Conservation (phyloP, 2,329 filamentous ascomycete genomes). For the Peltaster fructicola region DNA sequence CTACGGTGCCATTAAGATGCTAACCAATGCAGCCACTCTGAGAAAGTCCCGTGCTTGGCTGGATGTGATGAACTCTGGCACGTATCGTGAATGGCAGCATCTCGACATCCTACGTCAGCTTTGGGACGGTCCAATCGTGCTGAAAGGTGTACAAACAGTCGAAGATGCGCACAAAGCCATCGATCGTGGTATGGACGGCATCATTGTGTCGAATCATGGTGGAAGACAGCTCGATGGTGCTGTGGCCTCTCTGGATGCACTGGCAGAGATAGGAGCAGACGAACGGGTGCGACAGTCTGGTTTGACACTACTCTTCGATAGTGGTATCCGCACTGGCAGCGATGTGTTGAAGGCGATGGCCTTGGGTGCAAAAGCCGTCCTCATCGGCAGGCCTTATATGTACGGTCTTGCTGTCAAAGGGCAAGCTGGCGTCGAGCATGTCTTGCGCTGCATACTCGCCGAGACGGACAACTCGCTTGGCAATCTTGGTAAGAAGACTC, state of each 20-base stretch:
- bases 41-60: slow-evolving; percentile 22
- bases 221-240: slow-evolving; percentile 35
- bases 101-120: slow-evolving; percentile 38
- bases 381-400: slow-evolving; percentile 40
- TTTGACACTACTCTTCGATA: slow-evolving; percentile 32
- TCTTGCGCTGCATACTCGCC: slow-evolving; percentile 9
- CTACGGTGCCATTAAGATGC: slow-evolving; percentile 16
- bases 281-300: slow-evolving; percentile 28
- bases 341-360: slow-evolving; percentile 36
- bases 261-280: slow-evolving; percentile 45
- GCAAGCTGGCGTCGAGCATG: slow-evolving; percentile 33
- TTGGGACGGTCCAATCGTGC: slow-evolving; percentile 48
- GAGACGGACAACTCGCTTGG: neutral
- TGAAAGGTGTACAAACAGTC: slow-evolving; percentile 41
- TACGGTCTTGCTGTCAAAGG: slow-evolving; percentile 42
- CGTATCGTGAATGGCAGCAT: slow-evolving; percentile 38
- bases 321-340: slow-evolving; percentile 31
- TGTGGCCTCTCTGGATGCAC: slow-evolving; percentile 33
- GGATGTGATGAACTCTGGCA: slow-evolving; percentile 18
- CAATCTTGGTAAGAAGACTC: neutral
- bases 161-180: slow-evolving; percentile 30
- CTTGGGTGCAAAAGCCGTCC: slow-evolving; percentile 39
- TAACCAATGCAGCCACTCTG: slow-evolving; percentile 18
- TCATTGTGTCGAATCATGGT: slow-evolving; percentile 38
- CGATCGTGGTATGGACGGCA: slow-evolving; percentile 31